Percentiles rank a stretch among this genome's conserved stretches.
Evolutionary conservation across 805 yeast genomes (phyloP).

Genomic region (Hanseniaspora hatyaiensis): DNA sequence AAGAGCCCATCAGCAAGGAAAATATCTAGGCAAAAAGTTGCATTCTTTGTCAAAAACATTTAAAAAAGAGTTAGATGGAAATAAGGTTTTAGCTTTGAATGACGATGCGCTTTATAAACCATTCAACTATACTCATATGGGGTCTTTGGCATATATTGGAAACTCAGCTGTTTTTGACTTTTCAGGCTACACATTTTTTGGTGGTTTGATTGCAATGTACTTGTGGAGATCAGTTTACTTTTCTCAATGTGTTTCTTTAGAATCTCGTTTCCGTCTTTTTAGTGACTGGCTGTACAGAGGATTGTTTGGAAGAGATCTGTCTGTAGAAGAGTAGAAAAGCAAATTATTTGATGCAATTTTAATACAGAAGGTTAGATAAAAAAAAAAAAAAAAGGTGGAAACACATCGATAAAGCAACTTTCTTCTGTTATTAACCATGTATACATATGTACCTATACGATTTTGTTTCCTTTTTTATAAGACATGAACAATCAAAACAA

Average conservation of each 20-base stretch:
- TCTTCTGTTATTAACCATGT: too few species aligned
- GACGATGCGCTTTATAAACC: slow-evolving; percentile 48
- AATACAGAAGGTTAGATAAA: too few species aligned
- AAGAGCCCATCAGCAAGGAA: slow-evolving; percentile 62
- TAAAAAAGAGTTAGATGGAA: slow-evolving; percentile 14
- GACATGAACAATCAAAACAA: too few species aligned
- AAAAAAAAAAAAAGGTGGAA: not conserved
- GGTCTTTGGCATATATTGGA: slow-evolving; percentile 58
- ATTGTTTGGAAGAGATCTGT: slow-evolving; percentile 41
- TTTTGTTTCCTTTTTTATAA: too few species aligned
- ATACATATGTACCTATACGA: too few species aligned
- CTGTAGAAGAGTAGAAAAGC: slow-evolving; percentile 22
- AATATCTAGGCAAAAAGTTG: slow-evolving; percentile 50
- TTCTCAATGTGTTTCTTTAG: slow-evolving; percentile 52
- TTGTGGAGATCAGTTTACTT: slow-evolving; percentile 62
- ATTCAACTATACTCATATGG: slow-evolving; percentile 51
- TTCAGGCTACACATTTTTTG: slow-evolving; percentile 49
- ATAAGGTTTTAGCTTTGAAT: slow-evolving; percentile 1
- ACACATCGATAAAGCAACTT: not conserved
- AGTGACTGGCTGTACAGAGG: slow-evolving; percentile 62
- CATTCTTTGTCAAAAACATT: slow-evolving; percentile 40
- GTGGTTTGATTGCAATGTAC: slow-evolving; percentile 60
- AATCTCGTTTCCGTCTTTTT: slow-evolving; percentile 51
- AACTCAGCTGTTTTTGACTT: slow-evolving; percentile 60
- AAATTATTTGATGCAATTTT: too few species aligned